A percentile compares a stretch with the other conserved stretches of the same genome.
phyloP scores from a whole-genome alignment of 169 alveolate species.

The Ichthyophthirius multifiliis region DNA sequence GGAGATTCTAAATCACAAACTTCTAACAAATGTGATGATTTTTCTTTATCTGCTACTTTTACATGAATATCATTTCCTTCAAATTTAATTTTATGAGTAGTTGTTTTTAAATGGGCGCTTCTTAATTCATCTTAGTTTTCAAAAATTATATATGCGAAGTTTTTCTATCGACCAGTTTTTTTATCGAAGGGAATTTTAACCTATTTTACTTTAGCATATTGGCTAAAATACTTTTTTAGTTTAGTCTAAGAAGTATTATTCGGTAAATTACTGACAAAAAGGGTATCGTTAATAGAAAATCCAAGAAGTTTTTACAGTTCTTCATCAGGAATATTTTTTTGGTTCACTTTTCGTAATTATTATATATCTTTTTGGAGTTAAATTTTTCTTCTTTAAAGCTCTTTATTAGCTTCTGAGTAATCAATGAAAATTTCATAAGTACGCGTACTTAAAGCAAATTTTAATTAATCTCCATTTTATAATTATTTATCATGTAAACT shows the following conservation, averaged over 20 bases:
- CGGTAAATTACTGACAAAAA: slow-evolving; percentile 26
- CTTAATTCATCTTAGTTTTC: slow-evolving; percentile 10
- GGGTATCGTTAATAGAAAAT: slow-evolving; percentile 5
- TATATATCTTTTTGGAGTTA: slow-evolving; percentile 41
- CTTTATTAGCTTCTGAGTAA: slow-evolving; percentile 46
- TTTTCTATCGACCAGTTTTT: slow-evolving; percentile 25
- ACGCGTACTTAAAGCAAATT: slow-evolving; percentile 57
- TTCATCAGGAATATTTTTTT: slow-evolving; percentile 4
- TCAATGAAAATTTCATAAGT: slow-evolving; percentile 46
- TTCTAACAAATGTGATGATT: background rate
- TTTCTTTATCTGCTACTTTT: slow-evolving; percentile 19
- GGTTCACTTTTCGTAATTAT: slow-evolving; percentile 25
- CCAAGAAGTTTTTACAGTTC: slow-evolving; percentile 12
- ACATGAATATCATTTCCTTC: slow-evolving; percentile 8
- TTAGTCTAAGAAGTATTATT: slow-evolving; percentile 21
- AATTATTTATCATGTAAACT: slow-evolving; percentile 36
- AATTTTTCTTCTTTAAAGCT: slow-evolving; percentile 36
- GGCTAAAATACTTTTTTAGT: background rate
- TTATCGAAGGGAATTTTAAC: slow-evolving; percentile 25
- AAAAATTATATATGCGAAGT: slow-evolving; percentile 25
- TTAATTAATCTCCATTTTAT: slow-evolving; percentile 33
- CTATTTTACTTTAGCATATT: slow-evolving; percentile 3
- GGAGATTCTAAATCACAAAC: too few relatives aligned
- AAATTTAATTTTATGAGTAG: background rate
- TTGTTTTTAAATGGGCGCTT: background rate